Base-by-base conservation (phyloP, 768 basidiomycete genomes). In the Phanerochaete carnosa region DNA sequence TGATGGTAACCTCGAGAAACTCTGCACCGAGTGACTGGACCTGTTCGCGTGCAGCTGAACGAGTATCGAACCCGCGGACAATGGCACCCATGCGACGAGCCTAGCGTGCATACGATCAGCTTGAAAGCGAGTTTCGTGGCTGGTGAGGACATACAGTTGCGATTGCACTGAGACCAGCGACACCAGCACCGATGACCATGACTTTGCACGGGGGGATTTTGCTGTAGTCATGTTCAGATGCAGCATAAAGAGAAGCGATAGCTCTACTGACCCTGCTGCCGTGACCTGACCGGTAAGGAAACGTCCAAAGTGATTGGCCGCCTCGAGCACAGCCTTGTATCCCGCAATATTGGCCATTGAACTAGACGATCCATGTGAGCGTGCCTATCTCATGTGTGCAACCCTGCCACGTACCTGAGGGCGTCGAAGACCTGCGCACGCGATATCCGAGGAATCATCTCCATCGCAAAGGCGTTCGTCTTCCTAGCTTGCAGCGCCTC, bases 331-430 rank as follows among this genome's bases (percentile, higher is more conserved):
- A 43, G 93, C 93, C 72, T 95, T 93, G 73, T 95, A 95, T 13
- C 93, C 93, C n/a, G 92, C 84, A 45, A 93, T 94, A 69, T 94
- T 95, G n/a, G 89, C 87, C 93, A 95, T 95, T 26, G 92, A 94
- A 68, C 93, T 93, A 35, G 12, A 9, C 12, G n/a, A 19, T n/a
- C 4, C 29, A 33, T 32, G 2, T 19, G 1, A 43, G 39, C 11
- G 9, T 19, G 28, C 19, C 23, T 25, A 30, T n/a, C 39, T 16
- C 32, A 29, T 39, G 49, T 43, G 28, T 45, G 16, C 30, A 35
- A 22, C 58, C 11, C 39, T 8, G 19, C 4, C 39, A 43, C 72
- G 64, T 57, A 89, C 91, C 90, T 93, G 66, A 95, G 76, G 37
- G 89, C 93, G 74, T 95, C 93, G 64, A 94, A 95, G 23, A 89